Conservation (phyloP, 768 basidiomycete species). For the Psilocybe subaeruginosa region DNA sequence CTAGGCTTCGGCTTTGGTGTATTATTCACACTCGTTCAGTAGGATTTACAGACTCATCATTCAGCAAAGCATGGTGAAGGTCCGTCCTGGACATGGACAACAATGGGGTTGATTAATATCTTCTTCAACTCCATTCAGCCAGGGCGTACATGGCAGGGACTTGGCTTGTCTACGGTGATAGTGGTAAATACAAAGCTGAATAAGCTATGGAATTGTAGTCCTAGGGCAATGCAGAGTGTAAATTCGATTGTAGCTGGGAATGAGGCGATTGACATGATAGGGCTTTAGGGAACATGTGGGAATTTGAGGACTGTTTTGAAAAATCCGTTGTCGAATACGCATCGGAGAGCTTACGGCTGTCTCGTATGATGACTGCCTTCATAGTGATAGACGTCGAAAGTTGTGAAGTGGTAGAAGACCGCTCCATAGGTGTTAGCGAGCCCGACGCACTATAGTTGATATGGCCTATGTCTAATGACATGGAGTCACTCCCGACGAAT, state of each 20-base stretch:
- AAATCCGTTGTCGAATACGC: neutral
- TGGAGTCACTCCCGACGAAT: constrained; percentile 2
- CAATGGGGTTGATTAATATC: neutral
- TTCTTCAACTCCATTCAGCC: neutral
- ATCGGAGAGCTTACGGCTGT: neutral
- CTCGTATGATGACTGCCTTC: neutral
- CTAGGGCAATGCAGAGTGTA: neutral
- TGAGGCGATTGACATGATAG: neutral
- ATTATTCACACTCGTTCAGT: neutral
- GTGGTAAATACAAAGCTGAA: neutral
- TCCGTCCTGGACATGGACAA: neutral
- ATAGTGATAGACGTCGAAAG: neutral
- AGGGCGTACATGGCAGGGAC: neutral
- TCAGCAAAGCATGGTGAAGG: neutral
- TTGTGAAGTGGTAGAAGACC: neutral
- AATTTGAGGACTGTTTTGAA: neutral
- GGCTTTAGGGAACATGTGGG: neutral
- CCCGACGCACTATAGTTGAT: neutral
- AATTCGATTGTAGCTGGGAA: neutral
- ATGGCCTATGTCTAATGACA: neutral
- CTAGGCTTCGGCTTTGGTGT: neutral
- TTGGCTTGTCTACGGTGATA: neutral
- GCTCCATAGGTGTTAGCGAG: neutral
- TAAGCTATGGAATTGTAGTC: neutral
- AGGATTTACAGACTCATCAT: neutral